Percentiles rank a stretch among this genome's conserved stretches.
These are phyloP conservation scores for Prinsepia uniflora DNA, from an alignment of 306 rosid genomes.

Conservation along the genomic window DNA sequence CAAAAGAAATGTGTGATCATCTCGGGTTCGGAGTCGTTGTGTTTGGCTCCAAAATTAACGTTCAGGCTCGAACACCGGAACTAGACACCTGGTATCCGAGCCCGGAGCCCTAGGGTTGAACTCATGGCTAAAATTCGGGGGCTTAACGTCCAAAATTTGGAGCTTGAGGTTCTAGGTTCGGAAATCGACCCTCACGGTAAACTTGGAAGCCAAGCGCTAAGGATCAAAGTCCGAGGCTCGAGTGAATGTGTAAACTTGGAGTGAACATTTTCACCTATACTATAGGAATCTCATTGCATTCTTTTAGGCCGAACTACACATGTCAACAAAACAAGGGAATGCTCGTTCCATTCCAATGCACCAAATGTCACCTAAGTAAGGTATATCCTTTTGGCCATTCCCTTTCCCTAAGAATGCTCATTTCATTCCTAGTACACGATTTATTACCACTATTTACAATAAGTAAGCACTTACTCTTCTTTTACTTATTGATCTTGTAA, in stretches of 20 bases:
- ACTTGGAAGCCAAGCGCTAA: no score
- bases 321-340: background rate
- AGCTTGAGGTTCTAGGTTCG: background rate
- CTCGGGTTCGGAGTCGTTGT: background rate
- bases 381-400: background rate
- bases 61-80: background rate
- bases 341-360: background rate
- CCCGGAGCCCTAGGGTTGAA: background rate
- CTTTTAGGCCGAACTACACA: background rate
- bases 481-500: no score
- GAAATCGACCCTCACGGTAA: background rate
- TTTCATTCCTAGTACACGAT: no score
- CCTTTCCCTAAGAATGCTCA: no score
- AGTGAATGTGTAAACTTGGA: conserved; percentile 1
- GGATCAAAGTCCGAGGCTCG: background rate
- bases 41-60: background rate
- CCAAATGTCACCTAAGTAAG: background rate
- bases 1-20: conserved; percentile 4
- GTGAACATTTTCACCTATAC: background rate
- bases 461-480: no score
- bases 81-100: background rate
- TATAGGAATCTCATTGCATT: background rate
- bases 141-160: background rate
- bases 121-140: background rate
- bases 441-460: no score